Conservation (phyloP, 768 basidiomycete genomes). For the Austroboletus eburneus region DNA sequence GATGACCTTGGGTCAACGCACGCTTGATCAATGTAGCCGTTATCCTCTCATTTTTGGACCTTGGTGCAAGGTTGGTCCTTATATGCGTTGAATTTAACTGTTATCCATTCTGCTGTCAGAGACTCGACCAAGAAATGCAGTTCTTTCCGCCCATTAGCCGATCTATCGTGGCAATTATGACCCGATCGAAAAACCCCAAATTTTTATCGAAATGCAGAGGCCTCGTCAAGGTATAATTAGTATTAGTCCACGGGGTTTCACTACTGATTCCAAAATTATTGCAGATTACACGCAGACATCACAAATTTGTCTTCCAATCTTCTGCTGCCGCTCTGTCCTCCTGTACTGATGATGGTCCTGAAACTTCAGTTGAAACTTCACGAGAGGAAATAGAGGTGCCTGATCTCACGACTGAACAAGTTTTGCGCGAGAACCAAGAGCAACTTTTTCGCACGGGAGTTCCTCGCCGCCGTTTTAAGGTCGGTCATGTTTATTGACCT, state of each 20-base stretch:
- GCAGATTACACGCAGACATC: conserved; percentile 23
- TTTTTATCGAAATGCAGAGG: conserved; percentile 45
- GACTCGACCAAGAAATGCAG: conserved; percentile 49
- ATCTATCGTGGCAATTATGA: conserved; percentile 48
- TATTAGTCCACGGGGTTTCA: neutral
- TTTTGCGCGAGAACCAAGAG: conserved; percentile 41
- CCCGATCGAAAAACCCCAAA: conserved; percentile 44
- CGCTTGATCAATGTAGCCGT: conserved; percentile 40
- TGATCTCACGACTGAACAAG: conserved; percentile 33
- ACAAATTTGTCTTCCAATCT: conserved; percentile 25
- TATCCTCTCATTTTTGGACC: conserved; percentile 77
- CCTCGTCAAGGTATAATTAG: conserved; percentile 44
- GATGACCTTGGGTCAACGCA: conserved; percentile 7
- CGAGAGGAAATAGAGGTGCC: conserved; percentile 12
- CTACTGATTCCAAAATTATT: conserved; percentile 12
- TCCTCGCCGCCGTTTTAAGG: conserved; percentile 46
- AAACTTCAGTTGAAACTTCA: conserved; percentile 5
- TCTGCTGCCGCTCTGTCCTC: conserved; percentile 28
- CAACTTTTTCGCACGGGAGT: conserved; percentile 40
- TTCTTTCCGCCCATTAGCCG: conserved; percentile 46
- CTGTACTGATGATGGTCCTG: conserved; percentile 3
- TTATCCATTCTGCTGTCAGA: conserved; percentile 35
- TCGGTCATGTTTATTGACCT: conserved; percentile 21
- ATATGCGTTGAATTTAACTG: conserved; percentile 5
- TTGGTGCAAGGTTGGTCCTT: conserved; percentile 51